Evolutionary conservation across 139 green algal genomes (phyloP), one percentile per base, ranked within the genome.

Genomic region (Chlorella sp.): DNA sequence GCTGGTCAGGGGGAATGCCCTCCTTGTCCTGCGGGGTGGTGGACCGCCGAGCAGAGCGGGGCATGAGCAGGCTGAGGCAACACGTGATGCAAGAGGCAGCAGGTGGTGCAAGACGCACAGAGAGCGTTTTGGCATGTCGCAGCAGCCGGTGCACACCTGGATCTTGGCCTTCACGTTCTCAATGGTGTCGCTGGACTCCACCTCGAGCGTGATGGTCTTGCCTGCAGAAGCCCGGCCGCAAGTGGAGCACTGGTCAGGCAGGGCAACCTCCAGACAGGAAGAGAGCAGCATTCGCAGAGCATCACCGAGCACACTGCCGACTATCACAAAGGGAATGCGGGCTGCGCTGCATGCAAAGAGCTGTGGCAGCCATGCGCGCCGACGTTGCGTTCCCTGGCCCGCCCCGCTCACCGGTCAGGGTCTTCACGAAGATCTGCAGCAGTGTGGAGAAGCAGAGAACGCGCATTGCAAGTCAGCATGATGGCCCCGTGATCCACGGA

Each of bases 111-210:
- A n/a, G n/a, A n/a, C n/a, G n/a, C n/a, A n/a, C n/a, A n/a, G n/a
- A n/a, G n/a, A n/a, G n/a, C n/a, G n/a, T n/a, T n/a, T n/a, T n/a
- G n/a, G n/a, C n/a, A n/a, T n/a, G n/a, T n/a, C n/a, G n/a, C n/a
- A n/a, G n/a, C n/a, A 60, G 1, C 63, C 25, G 28, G n/a, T 9
- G 4, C 44, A 2, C 69, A 65, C 81, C 81, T 86, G 82, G 39
- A 98, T 98, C 91, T 98, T 98, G 38, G 88, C 86, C 93, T 98
- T 98, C 47, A 98, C 96, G 84, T 97, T 98, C 74, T 98, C 94
- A 39, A 97, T 97, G 32, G 94, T 97, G 86, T 97, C 93, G 28
- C 64, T 87, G 64, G 86, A 91, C 90, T 97, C 94, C 82, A 98
- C 95, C 88, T 98, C 96, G 1, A 98, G 91, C 20, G 96, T 98